Evolutionary conservation across 73 alveolate genomes (phyloP).

Genomic region (Paramecium octaurelia): DNA sequence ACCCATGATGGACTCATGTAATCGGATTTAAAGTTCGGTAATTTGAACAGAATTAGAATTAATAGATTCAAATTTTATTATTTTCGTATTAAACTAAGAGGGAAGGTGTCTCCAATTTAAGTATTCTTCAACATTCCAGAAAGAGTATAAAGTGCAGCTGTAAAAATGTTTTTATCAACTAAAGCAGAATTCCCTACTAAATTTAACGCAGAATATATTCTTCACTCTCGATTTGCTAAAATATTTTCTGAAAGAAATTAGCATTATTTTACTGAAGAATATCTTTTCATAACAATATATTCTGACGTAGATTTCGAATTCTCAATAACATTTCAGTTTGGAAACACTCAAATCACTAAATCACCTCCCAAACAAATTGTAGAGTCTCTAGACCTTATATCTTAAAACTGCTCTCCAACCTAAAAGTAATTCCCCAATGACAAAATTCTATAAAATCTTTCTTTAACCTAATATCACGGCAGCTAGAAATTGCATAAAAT

Average conservation of each 20-base stretch:
- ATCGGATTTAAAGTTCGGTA: background rate
- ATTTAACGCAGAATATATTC: conserved; percentile 25
- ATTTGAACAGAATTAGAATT: background rate
- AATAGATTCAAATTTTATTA: conserved; percentile 27
- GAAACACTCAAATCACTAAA: background rate
- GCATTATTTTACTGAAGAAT: conserved; percentile 28
- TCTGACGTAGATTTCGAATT: conserved; percentile 2
- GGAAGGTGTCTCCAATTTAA: background rate
- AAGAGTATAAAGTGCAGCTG: background rate
- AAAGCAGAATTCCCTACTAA: conserved; percentile 41
- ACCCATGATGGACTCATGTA: background rate
- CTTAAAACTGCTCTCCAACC: background rate
- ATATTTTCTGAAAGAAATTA: background rate
- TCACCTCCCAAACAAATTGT: background rate
- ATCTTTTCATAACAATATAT: background rate
- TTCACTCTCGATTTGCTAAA: background rate
- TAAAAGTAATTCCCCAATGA: background rate
- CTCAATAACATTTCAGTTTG: background rate
- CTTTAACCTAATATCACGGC: background rate
- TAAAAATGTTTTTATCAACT: conserved; percentile 13
- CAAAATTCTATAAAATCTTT: background rate
- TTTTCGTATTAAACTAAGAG: background rate
- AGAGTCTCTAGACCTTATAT: background rate
- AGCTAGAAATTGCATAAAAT: background rate
- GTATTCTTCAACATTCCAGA: background rate